These are phyloP conservation scores for Camptophora hylomeconis DNA, from an alignment of 2,329 filamentous ascomycete species.

Conservation along the genomic window DNA sequence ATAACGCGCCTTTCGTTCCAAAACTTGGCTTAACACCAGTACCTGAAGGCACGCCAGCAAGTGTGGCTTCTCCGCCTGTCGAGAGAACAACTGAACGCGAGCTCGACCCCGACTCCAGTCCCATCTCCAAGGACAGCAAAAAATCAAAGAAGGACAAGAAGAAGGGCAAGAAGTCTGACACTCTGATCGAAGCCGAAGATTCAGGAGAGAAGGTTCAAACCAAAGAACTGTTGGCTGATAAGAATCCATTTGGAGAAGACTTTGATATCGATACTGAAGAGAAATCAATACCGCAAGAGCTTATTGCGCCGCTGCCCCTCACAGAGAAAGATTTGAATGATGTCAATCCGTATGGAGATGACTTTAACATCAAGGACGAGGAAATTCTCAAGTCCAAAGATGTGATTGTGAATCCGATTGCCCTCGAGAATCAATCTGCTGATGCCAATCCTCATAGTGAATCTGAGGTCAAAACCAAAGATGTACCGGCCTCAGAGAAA, in stretches of 20 bases:
- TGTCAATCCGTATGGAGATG: conserved; percentile 1
- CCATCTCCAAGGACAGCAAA: conserved; percentile 5
- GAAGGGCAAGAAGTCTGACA: conserved; percentile 13
- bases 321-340: too few relatives aligned
- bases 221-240: conserved; percentile 1
- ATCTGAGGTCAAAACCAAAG: too few relatives aligned
- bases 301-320: too few relatives aligned
- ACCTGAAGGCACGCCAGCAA: conserved; percentile 1
- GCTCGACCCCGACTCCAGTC: not conserved
- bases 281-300: too few relatives aligned
- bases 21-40: conserved; percentile 1
- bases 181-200: conserved; percentile 1
- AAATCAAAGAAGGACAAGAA: conserved; percentile 13
- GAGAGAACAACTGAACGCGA: conserved; percentile 1
- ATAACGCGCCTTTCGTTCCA: conserved; percentile 4
- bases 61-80: conserved; percentile 2
- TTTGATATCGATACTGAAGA: too few relatives aligned
- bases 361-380: too few relatives aligned
- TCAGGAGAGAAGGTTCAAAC: too few relatives aligned
- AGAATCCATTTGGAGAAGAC: conserved; percentile 10
- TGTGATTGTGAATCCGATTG: too few relatives aligned
- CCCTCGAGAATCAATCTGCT: too few relatives aligned
- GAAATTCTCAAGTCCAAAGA: too few relatives aligned
- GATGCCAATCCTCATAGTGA: not conserved
- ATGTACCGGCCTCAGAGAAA: too few relatives aligned